phyloP scores from a whole-genome alignment of 2,329 filamentous ascomycete genomes.

The Remersonia thermophila region DNA sequence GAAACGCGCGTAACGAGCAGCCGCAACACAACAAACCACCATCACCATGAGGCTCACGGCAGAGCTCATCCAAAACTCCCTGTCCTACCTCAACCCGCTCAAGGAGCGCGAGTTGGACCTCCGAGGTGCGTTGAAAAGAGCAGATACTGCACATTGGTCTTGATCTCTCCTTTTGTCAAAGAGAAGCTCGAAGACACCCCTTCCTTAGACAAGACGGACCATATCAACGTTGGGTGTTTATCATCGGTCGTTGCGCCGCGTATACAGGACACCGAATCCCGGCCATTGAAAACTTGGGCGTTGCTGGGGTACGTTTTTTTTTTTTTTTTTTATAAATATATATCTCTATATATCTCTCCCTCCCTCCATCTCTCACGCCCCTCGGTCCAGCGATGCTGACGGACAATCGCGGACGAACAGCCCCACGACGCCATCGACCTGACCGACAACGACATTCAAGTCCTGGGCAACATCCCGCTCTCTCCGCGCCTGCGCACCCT shows the following conservation, averaged over 20 bases:
- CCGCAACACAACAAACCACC: not conserved
- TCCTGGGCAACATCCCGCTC: conserved; percentile 83
- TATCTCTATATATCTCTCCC: no score
- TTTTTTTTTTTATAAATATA: not conserved
- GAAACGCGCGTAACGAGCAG: not conserved
- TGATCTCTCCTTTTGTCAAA: conserved; percentile 23
- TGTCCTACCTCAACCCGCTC: conserved; percentile 96
- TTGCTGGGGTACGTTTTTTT: conserved; percentile 61
- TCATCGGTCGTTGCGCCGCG: conserved; percentile 16
- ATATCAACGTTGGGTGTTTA: conserved; percentile 8
- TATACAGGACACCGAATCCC: conserved; percentile 92
- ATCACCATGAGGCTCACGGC: conserved; percentile 76
- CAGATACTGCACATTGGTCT: conserved; percentile 94
- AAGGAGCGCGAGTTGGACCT: conserved; percentile 98
- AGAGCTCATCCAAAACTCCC: conserved; percentile 85
- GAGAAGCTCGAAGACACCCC: conserved; percentile 7
- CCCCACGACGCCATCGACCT: conserved; percentile 96
- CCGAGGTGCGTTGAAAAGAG: conserved; percentile 96
- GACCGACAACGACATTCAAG: conserved; percentile 92
- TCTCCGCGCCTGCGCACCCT: conserved; percentile 79
- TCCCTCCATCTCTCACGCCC: conserved; percentile 5
- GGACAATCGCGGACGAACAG: conserved; percentile 31
- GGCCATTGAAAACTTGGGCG: conserved; percentile 92
- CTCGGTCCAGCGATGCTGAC: no score
- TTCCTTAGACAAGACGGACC: conserved; percentile 1